Evolutionary conservation across 2,329 filamentous ascomycete genomes (phyloP).

Genomic region (Xylaria sp.): DNA sequence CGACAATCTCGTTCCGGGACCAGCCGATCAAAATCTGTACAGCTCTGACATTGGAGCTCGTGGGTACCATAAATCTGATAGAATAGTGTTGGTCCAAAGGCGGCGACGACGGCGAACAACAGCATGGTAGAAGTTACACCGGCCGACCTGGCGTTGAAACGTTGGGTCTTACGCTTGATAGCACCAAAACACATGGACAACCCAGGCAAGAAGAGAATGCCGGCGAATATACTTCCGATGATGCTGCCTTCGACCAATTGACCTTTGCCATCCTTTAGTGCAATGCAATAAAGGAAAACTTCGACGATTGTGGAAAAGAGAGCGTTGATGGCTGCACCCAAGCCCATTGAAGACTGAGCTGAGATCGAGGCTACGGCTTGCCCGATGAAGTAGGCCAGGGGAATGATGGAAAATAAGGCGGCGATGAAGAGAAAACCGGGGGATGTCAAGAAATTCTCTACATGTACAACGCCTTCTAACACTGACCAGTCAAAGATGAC

Average conservation of each 20-base stretch:
- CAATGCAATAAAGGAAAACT: conserved; percentile 96
- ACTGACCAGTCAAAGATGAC: conserved; percentile 94
- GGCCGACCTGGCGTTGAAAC: conserved; percentile 96
- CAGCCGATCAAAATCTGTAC: conserved; percentile 59
- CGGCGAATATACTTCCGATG: conserved; percentile 96
- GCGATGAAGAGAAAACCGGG: conserved; percentile 87
- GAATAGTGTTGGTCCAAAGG: conserved; percentile 95
- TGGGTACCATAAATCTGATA: conserved; percentile 99
- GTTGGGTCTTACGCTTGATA: conserved; percentile 96
- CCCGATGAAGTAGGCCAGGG: conserved; percentile 96
- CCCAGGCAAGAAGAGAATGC: conserved; percentile 92
- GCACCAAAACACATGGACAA: conserved; percentile 99
- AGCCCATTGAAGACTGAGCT: conserved; percentile 96
- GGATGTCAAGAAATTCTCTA: conserved; percentile 80
- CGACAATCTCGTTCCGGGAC: conserved; percentile 78
- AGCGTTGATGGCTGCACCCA: conserved; percentile 96
- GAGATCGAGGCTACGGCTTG: conserved; percentile 99
- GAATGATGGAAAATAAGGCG: conserved; percentile 91
- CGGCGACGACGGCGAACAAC: conserved; percentile 92
- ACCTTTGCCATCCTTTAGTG: conserved; percentile 90
- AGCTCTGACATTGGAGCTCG: conserved; percentile 85
- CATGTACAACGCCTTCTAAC: conserved; percentile 73
- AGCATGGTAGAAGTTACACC: conserved; percentile 98
- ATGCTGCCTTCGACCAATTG: conserved; percentile 96
- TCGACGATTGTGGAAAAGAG: conserved; percentile 98